Percentiles rank a stretch among this genome's conserved stretches.
These are phyloP conservation scores for Loxodes magnus DNA, from an alignment of 73 alveolate species.

Conservation along the genomic window DNA sequence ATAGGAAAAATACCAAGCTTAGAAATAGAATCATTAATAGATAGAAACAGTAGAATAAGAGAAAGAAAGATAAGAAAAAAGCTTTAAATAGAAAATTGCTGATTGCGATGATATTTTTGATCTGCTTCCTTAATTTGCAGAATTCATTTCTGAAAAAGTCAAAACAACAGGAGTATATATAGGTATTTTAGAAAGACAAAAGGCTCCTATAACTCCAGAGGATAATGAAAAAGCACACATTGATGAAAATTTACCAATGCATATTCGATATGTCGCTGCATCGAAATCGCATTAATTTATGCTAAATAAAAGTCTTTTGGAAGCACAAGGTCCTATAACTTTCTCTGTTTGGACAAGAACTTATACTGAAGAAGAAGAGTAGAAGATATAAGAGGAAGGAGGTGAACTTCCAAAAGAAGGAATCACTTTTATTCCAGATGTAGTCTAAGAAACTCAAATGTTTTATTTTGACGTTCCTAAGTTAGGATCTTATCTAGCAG, in stretches of 20 bases:
- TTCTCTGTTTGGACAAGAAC: constrained; percentile 21
- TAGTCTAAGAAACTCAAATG: constrained; percentile 79
- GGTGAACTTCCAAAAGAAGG: not conserved
- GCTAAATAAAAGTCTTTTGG: constrained; percentile 2
- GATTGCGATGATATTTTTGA: constrained; percentile 38
- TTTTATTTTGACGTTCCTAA: constrained; percentile 79
- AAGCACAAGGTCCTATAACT: constrained; percentile 7
- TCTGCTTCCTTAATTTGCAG: constrained; percentile 33
- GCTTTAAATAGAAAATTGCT: constrained; percentile 16
- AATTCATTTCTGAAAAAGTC: constrained; percentile 40
- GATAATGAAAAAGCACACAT: constrained; percentile 90
- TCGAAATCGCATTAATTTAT: constrained; percentile 38
- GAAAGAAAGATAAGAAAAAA: constrained; percentile 29
- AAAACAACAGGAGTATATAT: constrained; percentile 88
- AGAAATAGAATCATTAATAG: constrained; percentile 27
- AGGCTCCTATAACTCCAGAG: constrained; percentile 45
- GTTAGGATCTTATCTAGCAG: constrained; percentile 84
- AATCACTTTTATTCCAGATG: constrained; percentile 60
- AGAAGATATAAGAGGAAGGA: constrained; percentile 8
- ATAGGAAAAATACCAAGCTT: constrained; percentile 13
- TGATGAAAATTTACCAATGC: constrained; percentile 57
- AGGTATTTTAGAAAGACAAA: constrained; percentile 57
- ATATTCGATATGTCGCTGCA: constrained; percentile 63
- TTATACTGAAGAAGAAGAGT: constrained; percentile 18
- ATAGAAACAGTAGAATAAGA: constrained; percentile 34